A percentile compares a stretch with the other conserved stretches of the same genome.
Conservation (phyloP, 345 rosid genomes). For the Alliaria petiolata region DNA sequence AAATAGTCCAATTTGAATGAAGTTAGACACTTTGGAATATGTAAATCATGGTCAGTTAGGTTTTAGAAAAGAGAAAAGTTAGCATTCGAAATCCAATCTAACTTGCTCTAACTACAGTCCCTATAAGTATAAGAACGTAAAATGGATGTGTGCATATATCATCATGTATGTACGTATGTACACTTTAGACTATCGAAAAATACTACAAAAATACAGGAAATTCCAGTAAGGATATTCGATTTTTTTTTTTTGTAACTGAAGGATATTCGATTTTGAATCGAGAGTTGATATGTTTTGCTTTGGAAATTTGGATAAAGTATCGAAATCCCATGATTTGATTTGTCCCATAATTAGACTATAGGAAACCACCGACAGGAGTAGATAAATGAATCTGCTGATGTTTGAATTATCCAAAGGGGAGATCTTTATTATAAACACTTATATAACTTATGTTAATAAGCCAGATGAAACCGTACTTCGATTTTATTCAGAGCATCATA, state of each 20-base stretch:
- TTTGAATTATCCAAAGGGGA: neutral
- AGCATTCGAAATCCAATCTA: neutral
- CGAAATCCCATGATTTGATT: neutral
- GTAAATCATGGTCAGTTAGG: neutral
- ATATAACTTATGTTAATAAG: neutral
- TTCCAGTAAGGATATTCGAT: too few species aligned
- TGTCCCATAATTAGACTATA: neutral
- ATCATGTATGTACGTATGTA: too few species aligned
- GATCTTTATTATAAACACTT: neutral
- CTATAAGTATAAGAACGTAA: neutral
- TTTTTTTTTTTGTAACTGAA: too few species aligned
- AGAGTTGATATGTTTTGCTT: neutral
- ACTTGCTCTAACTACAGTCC: neutral
- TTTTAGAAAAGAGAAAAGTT: neutral
- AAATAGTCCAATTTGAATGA: neutral
- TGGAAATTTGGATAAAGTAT: neutral
- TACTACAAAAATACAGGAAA: neutral
- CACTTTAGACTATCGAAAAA: neutral
- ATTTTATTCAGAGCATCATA: slow-evolving; percentile 14
- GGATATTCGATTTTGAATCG: neutral
- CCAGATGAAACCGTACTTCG: slow-evolving; percentile 5
- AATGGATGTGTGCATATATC: too few species aligned
- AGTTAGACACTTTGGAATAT: neutral
- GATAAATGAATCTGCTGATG: neutral
- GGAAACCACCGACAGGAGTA: neutral